Evolutionary conservation across 768 basidiomycete genomes (phyloP).

Genomic region (Megacollybia marginata): DNA sequence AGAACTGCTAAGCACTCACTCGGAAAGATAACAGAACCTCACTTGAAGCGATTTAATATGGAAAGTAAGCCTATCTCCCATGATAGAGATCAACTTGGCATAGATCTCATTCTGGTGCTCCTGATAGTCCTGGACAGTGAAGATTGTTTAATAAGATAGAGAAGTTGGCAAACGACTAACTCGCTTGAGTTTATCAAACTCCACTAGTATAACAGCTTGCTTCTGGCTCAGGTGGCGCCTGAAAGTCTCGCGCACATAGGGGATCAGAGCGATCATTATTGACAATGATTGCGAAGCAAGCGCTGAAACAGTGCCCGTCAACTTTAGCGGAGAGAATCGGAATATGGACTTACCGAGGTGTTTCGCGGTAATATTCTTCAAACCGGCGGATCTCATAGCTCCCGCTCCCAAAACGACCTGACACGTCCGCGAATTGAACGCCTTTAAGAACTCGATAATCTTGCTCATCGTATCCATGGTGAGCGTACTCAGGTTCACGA

Average conservation of each 20-base stretch:
- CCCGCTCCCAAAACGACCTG: conserved; percentile 98
- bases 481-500: conserved; percentile 81
- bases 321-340: conserved; percentile 4
- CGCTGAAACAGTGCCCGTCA: conserved; percentile 37
- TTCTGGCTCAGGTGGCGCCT: conserved; percentile 88
- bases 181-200: conserved; percentile 97
- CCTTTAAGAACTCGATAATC: conserved; percentile 92
- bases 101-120: conserved; percentile 99
- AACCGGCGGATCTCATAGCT: conserved; percentile 96
- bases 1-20: conserved; percentile 1
- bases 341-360: conserved; percentile 65
- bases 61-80: conserved; percentile 86
- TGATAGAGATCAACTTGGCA: conserved; percentile 93
- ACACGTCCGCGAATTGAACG: conserved; percentile 96
- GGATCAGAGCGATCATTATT: conserved; percentile 88
- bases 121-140: conserved; percentile 76
- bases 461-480: conserved; percentile 95
- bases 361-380: conserved; percentile 98
- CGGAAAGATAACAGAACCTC: conserved; percentile 9
- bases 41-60: conserved; percentile 84
- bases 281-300: conserved; percentile 95
- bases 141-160: background rate
- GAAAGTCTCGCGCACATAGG: conserved; percentile 93
- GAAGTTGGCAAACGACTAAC: conserved; percentile 31
- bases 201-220: conserved; percentile 94